Base-by-base conservation (phyloP, 2,329 filamentous ascomycete genomes). In the Penicillium sp. region DNA sequence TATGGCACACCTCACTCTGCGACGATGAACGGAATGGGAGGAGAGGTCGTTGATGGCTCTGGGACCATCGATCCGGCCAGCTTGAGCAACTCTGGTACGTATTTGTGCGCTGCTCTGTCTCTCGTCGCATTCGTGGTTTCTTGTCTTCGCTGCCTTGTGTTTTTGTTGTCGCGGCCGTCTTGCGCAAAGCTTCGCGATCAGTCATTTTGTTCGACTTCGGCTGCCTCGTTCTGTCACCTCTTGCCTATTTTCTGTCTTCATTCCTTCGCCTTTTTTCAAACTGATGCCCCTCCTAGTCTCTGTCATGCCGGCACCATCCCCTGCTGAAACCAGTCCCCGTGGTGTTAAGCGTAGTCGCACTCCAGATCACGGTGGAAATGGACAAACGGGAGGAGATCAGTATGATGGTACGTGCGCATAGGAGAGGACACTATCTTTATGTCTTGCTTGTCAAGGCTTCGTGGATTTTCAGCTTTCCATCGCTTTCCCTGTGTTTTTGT, bases 31-130 rank as follows among this genome's bases (percentile, higher is more conserved):
- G 81, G 82, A 72, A 68, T 77, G 60, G 69, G 66, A 56, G 65
- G 62, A 48, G 71, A 72, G 47, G 65, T 73, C 50, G 75, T 78
- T 62, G 85, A 86, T 79, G 85, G 87, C 69, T 85, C 85, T 76
- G 87, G 86, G 68, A 94, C 89, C 67, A 93, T 95, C 77, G 88
- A 94, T 77, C 89, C 89, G 69, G 87, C 87, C 65, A 87, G 86
- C 56, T 79, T 95, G 75, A 89, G 86, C 74, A 84, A 84, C 68
- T 75, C 83, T 76, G 82, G 86, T 91, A 83, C 63, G 69, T 62
- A 35, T 70, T 74, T 77, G 56, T 57, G 43, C 23, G 39, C 18
- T 29, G 23, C 28, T 29, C 16, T 37, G 10, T 34, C 23, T 24
- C 37, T 20, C 8, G 36, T 42, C 32, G 46, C 28, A 42, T 34